Evolutionary conservation across 495 filamentous ascomycete genomes (phyloP), one percentile per base, ranked within the genome.

Genomic region (Viridothelium virens): DNA sequence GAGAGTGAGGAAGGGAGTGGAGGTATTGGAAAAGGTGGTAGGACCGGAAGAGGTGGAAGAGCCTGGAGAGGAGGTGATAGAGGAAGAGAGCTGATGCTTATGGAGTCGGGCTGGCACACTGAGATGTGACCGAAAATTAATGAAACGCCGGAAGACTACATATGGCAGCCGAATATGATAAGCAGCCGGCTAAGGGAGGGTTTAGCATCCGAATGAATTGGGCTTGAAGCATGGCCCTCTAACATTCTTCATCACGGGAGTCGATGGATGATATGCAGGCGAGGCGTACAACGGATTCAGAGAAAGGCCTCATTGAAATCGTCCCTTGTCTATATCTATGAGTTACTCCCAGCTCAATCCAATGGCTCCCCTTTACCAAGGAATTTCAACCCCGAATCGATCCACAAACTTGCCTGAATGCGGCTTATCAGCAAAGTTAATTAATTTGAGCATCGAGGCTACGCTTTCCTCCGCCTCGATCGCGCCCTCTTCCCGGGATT

Each of bases 401-500:
- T 80, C 78, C 41, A 78, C 70, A 56, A 77, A 79, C 62, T 53
- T 62, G 39, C 77, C 78, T 36, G 67, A 74, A 62, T 73, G 69
- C 38, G 62, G 63, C 14, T 53, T 68, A 2, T 65, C 71, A 48
- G 71, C 64, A 33, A 47, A 63, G 46, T 70, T 71, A 62, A 79
- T 74, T n/a, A 78, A 41, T 36, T 62, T 63, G 66, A 78, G 10
- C 65, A 79, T 69, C 36, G 71, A 71, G 33, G 56, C 46, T n/a
- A 79, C 68, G 61, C 71, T 76, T 72, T 79, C 76, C 63, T 75
- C 71, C 7, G 74, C 70, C 37, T 63, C 64, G 10, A 79, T 77
- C 16, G 77, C 78, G 10, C 75, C 76, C 53, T 79, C 76, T 67
- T 80, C 78, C 59, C 73, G 74, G 61, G 71, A 73, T 33, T 63